These are phyloP conservation scores for Neurospora hispaniola DNA, from an alignment of 495 filamentous ascomycete species.

Conservation along the genomic window DNA sequence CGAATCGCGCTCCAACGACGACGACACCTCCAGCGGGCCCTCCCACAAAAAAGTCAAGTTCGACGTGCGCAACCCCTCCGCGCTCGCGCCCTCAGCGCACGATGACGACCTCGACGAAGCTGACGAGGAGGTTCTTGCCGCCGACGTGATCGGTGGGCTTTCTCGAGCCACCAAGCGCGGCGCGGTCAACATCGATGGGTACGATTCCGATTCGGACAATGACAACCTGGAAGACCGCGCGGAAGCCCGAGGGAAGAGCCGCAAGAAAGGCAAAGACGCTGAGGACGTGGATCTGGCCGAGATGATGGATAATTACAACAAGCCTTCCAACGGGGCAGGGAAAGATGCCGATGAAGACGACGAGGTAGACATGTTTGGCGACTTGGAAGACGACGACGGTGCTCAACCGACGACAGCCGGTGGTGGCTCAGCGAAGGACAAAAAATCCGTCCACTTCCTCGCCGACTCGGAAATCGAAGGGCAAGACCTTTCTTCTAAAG, in stretches of 20 bases:
- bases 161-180: slow-evolving; percentile 72
- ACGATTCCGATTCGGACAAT: slow-evolving; percentile 89
- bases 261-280: slow-evolving; percentile 30
- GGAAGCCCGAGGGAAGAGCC: slow-evolving; percentile 41
- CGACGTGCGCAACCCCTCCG: slow-evolving; percentile 87
- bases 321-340: slow-evolving; percentile 11
- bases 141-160: slow-evolving; percentile 83
- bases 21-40: slow-evolving; percentile 13
- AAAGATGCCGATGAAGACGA: slow-evolving; percentile 50
- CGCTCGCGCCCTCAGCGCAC: slow-evolving; percentile 61
- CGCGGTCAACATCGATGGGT: slow-evolving; percentile 91
- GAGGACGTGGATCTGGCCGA: slow-evolving; percentile 33
- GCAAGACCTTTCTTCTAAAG: slow-evolving; percentile 63
- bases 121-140: slow-evolving; percentile 64
- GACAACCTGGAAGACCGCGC: slow-evolving; percentile 73
- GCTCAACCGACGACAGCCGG: too few species aligned
- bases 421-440: slow-evolving; percentile 36
- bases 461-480: slow-evolving; percentile 72
- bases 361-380: slow-evolving; percentile 88
- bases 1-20: slow-evolving; percentile 36
- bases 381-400: slow-evolving; percentile 49
- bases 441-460: slow-evolving; percentile 74
- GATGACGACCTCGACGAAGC: slow-evolving; percentile 62
- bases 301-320: slow-evolving; percentile 34
- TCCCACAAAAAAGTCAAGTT: slow-evolving; percentile 78